Conservation (phyloP, 148 eudicot genomes). For the Silene conica region DNA sequence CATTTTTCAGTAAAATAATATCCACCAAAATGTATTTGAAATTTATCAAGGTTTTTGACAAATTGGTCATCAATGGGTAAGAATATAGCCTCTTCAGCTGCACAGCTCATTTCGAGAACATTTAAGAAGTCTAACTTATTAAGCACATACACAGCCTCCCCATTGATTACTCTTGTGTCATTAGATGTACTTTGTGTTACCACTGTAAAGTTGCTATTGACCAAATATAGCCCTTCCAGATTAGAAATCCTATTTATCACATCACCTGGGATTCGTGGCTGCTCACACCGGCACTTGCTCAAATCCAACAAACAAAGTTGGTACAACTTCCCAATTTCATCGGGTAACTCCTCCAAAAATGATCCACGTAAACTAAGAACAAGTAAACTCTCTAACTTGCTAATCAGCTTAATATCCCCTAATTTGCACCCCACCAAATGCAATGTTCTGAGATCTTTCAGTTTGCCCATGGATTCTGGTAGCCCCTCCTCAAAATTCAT, state of each 20-base stretch:
- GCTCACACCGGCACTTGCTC: background rate
- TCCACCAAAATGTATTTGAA: background rate
- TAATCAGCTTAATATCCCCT: slow-evolving; percentile 4
- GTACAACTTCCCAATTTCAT: background rate
- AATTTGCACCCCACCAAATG: background rate
- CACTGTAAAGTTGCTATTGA: background rate
- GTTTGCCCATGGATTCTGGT: background rate
- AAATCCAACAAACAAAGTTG: slow-evolving; percentile 9
- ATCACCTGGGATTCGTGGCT: background rate
- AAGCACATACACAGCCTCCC: background rate
- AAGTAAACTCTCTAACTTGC: background rate
- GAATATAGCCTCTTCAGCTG: background rate
- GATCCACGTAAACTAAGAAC: slow-evolving; percentile 8
- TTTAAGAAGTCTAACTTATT: background rate
- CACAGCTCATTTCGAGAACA: background rate
- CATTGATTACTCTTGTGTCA: background rate
- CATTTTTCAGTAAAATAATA: too few species aligned
- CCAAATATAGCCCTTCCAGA: background rate
- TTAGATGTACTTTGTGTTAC: background rate
- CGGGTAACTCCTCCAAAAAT: background rate
- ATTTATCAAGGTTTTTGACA: background rate
- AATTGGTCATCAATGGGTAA: background rate
- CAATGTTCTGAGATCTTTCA: background rate
- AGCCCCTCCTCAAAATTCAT: background rate
- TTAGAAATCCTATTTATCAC: background rate